Evolutionary conservation across 2,329 filamentous ascomycete genomes (phyloP).

Genomic region (Monosporascus sp.): DNA sequence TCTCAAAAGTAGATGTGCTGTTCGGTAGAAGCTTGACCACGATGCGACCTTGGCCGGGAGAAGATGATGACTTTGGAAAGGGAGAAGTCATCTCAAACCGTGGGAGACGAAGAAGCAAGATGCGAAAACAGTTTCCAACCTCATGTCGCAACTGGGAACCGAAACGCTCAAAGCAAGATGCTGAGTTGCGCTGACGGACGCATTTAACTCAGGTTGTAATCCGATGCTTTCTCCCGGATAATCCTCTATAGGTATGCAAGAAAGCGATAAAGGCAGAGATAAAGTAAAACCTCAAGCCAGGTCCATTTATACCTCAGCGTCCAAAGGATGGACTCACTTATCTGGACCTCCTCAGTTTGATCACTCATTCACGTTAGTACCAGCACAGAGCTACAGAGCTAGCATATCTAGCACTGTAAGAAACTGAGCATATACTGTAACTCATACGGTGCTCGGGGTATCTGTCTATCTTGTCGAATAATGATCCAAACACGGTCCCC

Average conservation of each 20-base stretch:
- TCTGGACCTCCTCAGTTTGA: no score
- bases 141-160: not conserved
- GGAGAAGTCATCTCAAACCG: constrained; percentile 51
- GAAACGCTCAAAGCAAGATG: not conserved
- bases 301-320: no score
- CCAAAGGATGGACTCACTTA: no score
- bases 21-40: constrained; percentile 68
- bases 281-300: no score
- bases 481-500: constrained; percentile 15
- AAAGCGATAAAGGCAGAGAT: no score
- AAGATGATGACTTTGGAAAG: constrained; percentile 68
- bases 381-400: no score
- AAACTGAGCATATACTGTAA: no score
- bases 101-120: not conserved
- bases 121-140: not conserved
- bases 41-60: constrained; percentile 73
- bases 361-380: no score
- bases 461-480: constrained; percentile 5
- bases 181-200: not conserved
- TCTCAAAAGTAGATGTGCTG: constrained; percentile 63
- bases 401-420: no score
- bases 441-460: no score
- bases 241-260: no score
- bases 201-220: not conserved
- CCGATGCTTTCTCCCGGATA: no score